A percentile compares a stretch with the other conserved stretches of the same genome.
These are phyloP conservation scores for Fermentozyma sake DNA, from an alignment of 1,139 yeast species.

Conservation along the genomic window DNA sequence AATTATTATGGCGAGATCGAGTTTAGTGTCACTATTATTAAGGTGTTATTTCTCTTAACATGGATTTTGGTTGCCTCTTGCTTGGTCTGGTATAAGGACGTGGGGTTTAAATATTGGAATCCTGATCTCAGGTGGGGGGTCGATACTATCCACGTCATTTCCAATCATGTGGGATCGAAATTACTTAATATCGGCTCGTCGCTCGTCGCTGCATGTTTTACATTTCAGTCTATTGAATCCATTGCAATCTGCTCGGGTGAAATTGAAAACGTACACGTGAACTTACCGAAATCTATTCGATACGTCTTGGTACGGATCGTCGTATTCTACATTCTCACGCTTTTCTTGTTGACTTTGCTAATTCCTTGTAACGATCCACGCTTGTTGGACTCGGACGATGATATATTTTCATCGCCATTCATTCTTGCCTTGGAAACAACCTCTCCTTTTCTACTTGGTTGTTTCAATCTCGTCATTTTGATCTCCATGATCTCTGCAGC, in stretches of 20 bases:
- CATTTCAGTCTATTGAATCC: slow-evolving; percentile 14
- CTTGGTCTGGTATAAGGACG: slow-evolving; percentile 1
- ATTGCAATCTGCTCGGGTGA: slow-evolving; percentile 14
- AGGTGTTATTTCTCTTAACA: slow-evolving; percentile 15
- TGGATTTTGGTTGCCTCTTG: slow-evolving; percentile 12
- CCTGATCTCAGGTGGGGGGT: slow-evolving; percentile 3
- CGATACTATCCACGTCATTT: slow-evolving; percentile 1
- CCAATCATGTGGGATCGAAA: slow-evolving; percentile 1
- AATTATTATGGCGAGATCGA: slow-evolving; percentile 21
- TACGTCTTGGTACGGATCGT: slow-evolving; percentile 13
- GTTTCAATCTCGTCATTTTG: slow-evolving; percentile 18
- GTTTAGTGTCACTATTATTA: slow-evolving; percentile 15
- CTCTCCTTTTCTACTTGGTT: slow-evolving; percentile 6
- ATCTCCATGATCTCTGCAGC: slow-evolving; percentile 23
- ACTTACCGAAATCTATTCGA: slow-evolving; percentile 10
- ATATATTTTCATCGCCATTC: slow-evolving; percentile 15
- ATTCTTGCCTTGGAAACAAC: slow-evolving; percentile 6
- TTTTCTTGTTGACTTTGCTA: slow-evolving; percentile 14
- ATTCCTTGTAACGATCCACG: slow-evolving; percentile 15
- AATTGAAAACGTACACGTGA: slow-evolving; percentile 7
- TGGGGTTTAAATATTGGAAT: slow-evolving; percentile 9
- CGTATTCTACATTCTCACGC: slow-evolving; percentile 13
- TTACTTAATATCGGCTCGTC: slow-evolving; percentile 4
- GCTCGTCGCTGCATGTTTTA: slow-evolving; percentile 10
- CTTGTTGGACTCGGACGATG: slow-evolving; percentile 5